Conservation (phyloP, 805 yeast genomes). For the Pichia heedii region DNA sequence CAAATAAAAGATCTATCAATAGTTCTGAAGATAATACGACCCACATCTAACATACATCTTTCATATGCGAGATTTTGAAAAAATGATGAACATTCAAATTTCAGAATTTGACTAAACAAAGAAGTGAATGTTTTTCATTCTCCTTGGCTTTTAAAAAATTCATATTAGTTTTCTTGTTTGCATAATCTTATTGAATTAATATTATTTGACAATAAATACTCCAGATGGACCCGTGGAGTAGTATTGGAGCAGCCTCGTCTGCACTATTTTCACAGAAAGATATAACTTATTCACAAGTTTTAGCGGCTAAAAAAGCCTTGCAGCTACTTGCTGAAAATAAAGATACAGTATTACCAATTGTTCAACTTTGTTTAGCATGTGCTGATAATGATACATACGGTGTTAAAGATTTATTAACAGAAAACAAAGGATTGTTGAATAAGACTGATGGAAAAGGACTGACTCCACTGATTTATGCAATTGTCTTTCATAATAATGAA, state of each 20-base stretch:
- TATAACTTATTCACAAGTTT: constrained; percentile 23
- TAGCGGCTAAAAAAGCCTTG: constrained; percentile 31
- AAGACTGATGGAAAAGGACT: constrained; percentile 33
- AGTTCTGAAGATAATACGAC: too few relatives aligned
- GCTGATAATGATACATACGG: constrained; percentile 29
- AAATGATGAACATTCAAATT: too few relatives aligned
- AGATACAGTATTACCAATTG: constrained; percentile 18
- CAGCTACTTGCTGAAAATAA: constrained; percentile 21
- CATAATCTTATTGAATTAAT: too few relatives aligned
- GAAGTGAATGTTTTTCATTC: too few relatives aligned
- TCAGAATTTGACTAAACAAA: too few relatives aligned
- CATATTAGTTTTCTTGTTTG: not conserved
- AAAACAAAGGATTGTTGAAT: constrained; percentile 15
- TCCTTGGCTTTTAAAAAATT: too few relatives aligned
- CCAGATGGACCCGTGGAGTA: constrained; percentile 28
- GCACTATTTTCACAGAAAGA: constrained; percentile 19
- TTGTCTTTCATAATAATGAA: constrained; percentile 42
- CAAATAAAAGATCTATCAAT: too few relatives aligned
- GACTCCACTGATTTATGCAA: constrained; percentile 42
- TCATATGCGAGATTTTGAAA: too few relatives aligned
- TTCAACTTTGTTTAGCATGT: constrained; percentile 31
- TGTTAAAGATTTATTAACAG: constrained; percentile 21
- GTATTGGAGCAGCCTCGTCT: constrained; percentile 8
- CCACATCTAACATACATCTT: too few relatives aligned
- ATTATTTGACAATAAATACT: not conserved